Conservation (phyloP, 2,329 filamentous ascomycete genomes). For the Aspergillus texensis region DNA sequence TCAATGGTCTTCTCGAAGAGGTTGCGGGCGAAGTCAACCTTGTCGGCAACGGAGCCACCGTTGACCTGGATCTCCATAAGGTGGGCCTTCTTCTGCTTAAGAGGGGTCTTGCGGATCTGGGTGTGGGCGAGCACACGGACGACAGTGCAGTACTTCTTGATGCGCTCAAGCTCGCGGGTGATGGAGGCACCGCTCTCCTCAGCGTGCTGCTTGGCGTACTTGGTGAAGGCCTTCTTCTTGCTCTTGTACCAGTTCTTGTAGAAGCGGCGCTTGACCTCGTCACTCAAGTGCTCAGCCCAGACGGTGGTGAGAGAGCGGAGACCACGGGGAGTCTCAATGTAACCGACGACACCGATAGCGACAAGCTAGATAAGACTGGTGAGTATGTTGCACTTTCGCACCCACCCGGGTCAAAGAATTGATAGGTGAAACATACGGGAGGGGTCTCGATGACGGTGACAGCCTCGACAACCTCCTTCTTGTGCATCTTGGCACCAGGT, state of each 20-base stretch:
- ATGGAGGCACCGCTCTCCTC: constrained; percentile 88
- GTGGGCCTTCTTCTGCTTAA: constrained; percentile 99
- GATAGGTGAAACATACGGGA: constrained; percentile 69
- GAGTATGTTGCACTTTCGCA: neutral
- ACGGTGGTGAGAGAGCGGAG: constrained; percentile 99
- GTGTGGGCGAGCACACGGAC: constrained; percentile 99
- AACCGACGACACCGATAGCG: constrained; percentile 98
- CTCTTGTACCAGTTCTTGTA: constrained; percentile 99
- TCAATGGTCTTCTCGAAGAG: constrained; percentile 99
- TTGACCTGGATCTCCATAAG: constrained; percentile 99
- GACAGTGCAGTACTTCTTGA: constrained; percentile 99
- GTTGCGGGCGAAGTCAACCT: constrained; percentile 92
- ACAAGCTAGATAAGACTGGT: constrained; percentile 73
- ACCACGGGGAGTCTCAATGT: constrained; percentile 99
- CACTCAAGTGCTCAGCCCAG: constrained; percentile 98
- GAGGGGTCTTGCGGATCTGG: constrained; percentile 97
- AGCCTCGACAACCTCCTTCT: constrained; percentile 95
- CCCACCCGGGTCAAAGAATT: neutral
- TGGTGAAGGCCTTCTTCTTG: constrained; percentile 99
- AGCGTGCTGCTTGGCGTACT: constrained; percentile 99
- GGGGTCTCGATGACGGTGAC: constrained; percentile 88
- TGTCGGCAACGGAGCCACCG: constrained; percentile 92
- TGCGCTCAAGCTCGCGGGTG: constrained; percentile 97
- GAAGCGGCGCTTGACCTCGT: constrained; percentile 99
- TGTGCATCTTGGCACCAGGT: constrained; percentile 98